Base-by-base conservation (phyloP, 805 yeast species). In the Candida orba region DNA sequence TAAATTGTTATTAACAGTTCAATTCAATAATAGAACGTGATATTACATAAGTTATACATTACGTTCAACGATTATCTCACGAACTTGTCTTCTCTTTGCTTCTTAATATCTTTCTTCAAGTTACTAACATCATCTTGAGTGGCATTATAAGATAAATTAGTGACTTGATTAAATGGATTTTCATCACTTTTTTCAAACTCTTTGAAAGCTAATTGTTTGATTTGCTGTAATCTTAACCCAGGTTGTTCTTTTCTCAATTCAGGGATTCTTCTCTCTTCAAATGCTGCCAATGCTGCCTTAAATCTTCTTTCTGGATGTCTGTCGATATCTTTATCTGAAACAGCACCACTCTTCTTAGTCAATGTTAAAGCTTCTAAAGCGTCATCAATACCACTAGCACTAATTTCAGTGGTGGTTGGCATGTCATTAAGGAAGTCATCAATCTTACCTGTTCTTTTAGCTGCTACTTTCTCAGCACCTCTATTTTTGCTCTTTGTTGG, bases 241-340 rank as follows among this genome's bases (percentile, higher is more conserved):
- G 90, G 89, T 53, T 80, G 69, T 62, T 86, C 95, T 59, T 78
- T 72, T 63, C 81, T 79, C 43, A 82, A 45, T 56, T 82, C 87
- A 6, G 93, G 91, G 35, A 83, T 58, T 54, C 91, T 73, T 44
- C 71, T 67, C 49, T 80, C 91, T 54, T 85, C 87, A 56, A 66
- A 86, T 1, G 85, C 87, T 12, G 77, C 71, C 44, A 70, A 69
- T 0, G 95, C 95, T 23, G 91, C 87, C 67, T 85, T 86, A 64
- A 81, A 84, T 58, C 95, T 76, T 65, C 95, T 77, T 68, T 86
- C 95, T 9, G 95, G 95, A 54, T 86, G 95, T 62, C 88, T 79
- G 47, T 86, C 95, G 41, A 86, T 69, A 41, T 79, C 86, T 56
- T 79, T 79, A 48, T 65, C 66, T 35, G 67, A 63, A 29, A 81